A percentile compares a stretch with the other conserved stretches of the same genome.
These are phyloP conservation scores for Trichomonascaceae sp. DNA, from an alignment of 1,139 yeast species.

Conservation along the genomic window DNA sequence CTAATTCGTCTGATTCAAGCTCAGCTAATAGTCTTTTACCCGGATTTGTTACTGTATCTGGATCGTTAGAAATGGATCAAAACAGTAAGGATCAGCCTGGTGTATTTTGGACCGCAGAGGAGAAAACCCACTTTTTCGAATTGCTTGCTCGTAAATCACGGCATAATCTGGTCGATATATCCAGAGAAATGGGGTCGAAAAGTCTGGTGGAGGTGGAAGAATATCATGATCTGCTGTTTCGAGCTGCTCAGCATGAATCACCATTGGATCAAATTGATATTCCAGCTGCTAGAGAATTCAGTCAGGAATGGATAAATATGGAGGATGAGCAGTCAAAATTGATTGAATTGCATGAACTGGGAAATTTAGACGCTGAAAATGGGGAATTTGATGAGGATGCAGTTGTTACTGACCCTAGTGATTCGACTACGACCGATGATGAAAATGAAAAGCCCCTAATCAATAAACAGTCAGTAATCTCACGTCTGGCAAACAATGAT, in stretches of 20 bases:
- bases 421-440: background rate
- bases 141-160: slow-evolving; percentile 45
- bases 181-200: slow-evolving; percentile 38
- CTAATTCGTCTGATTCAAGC: background rate
- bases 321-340: slow-evolving; percentile 42
- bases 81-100: slow-evolving; percentile 21
- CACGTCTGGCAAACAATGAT: background rate
- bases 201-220: slow-evolving; percentile 41
- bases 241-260: slow-evolving; percentile 28
- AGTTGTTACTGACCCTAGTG: background rate
- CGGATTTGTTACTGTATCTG: background rate
- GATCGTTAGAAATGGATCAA: background rate
- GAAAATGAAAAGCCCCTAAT: background rate
- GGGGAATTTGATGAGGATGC: background rate
- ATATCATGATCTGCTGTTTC: slow-evolving; percentile 40
- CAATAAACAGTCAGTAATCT: background rate
- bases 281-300: slow-evolving; percentile 53
- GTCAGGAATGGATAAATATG: slow-evolving; percentile 40
- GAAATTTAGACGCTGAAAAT: background rate
- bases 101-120: slow-evolving; percentile 37
- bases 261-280: slow-evolving; percentile 34
- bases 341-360: slow-evolving; percentile 6
- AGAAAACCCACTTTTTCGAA: slow-evolving; percentile 40
- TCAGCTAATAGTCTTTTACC: background rate
- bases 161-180: slow-evolving; percentile 41